Percentiles rank a stretch among this genome's conserved stretches.
These are phyloP conservation scores for Xylariomycetidae sp. DNA, from an alignment of 2,329 filamentous ascomycete genomes.

Conservation along the genomic window DNA sequence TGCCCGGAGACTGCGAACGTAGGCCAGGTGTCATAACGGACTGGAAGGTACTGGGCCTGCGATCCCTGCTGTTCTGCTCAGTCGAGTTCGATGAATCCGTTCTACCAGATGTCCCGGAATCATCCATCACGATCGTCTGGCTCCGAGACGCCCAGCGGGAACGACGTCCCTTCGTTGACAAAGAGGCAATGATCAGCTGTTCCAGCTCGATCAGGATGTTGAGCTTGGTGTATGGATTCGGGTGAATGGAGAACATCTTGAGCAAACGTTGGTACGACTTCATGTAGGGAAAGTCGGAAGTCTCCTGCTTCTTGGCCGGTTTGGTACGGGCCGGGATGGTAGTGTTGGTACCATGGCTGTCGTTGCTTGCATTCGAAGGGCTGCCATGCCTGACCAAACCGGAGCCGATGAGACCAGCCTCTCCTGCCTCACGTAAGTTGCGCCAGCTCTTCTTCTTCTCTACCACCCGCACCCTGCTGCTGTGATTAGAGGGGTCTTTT, in stretches of 20 bases:
- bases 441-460: slow-evolving; percentile 65
- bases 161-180: slow-evolving; percentile 49
- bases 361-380: slow-evolving; percentile 33
- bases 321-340: slow-evolving; percentile 28
- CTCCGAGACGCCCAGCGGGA: slow-evolving; percentile 31
- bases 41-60: slow-evolving; percentile 52
- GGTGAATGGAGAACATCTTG: slow-evolving; percentile 80
- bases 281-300: slow-evolving; percentile 67
- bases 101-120: slow-evolving; percentile 25
- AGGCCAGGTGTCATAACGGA: slow-evolving; percentile 29
- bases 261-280: slow-evolving; percentile 74
- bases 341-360: slow-evolving; percentile 35
- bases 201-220: slow-evolving; percentile 78
- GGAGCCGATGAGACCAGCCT: slow-evolving; percentile 27
- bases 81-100: slow-evolving; percentile 47
- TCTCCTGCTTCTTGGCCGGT: slow-evolving; percentile 27
- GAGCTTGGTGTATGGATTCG: slow-evolving; percentile 82
- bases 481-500: slow-evolving; percentile 38
- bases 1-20: slow-evolving; percentile 32
- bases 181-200: slow-evolving; percentile 70
- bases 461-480: slow-evolving; percentile 44
- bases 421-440: slow-evolving; percentile 45
- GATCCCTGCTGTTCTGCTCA: slow-evolving; percentile 63
- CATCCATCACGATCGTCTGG: slow-evolving; percentile 31
- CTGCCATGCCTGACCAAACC: slow-evolving; percentile 33